Evolutionary conservation across 2,329 filamentous ascomycete species (phyloP), one percentile per base, ranked within the genome.

Genomic region (Zasmidium cellare): DNA sequence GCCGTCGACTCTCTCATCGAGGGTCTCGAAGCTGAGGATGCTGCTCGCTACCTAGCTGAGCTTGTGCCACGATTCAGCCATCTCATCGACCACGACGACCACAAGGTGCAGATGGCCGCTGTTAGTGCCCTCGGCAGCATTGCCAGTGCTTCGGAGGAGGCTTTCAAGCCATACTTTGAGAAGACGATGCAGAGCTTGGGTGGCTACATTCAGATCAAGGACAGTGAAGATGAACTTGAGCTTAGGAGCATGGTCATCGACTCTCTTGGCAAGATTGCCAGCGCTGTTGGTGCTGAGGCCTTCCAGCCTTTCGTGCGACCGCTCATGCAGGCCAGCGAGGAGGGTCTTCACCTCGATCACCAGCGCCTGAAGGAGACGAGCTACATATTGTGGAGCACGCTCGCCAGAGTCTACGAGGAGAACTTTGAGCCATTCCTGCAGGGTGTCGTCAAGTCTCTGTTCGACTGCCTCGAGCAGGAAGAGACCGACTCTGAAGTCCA

Each of bases 311-410:
- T 93, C 71, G 92, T 97, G 35, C 82, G 89, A 71, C 91, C 91
- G 45, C 82, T 97, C 58, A 96, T 99, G 90, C 84, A 88, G 69
- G 89, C 93, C 14, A 96, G 91, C 65, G 92, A 97, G 76, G 92
- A 97, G 76, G 92, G 90, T 55, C 83, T 97, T 1, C 82, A 89
- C 67, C 86, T 99, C 2, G 92, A 91, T 67, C 92, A 97, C 77
- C 90, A 92, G 45, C 86, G 92, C 57, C 86, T 97, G 52, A 90
- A 92, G 75, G 94, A 99, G 80, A 97, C 92, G 61, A 96, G 91
- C 73, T 99, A 96, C 78, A 96, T 97, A 62, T 83, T 99, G 55
- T 99, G 94, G 93, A 92, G 91, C 65, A 91, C 90, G 44, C 87
- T 99, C 72, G 89, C 93, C 62, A 96, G 96, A 79, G 91, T 97